These are phyloP conservation scores for Aspergillus glaucus DNA, from an alignment of 2,329 filamentous ascomycete genomes.

Conservation along the genomic window DNA sequence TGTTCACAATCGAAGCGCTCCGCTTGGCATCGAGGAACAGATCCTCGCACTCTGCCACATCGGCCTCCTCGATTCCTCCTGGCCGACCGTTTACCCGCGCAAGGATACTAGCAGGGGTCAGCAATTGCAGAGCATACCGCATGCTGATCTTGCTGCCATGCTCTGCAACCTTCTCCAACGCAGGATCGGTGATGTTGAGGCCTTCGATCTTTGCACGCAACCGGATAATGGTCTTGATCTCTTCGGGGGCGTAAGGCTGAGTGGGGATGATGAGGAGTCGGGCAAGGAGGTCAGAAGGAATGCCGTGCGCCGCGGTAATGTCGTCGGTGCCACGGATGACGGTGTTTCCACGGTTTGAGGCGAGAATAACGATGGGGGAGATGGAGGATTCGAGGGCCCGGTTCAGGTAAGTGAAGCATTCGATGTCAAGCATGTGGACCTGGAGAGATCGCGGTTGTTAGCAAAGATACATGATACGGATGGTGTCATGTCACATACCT, in stretches of 20 bases:
- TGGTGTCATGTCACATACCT: conserved; percentile 52
- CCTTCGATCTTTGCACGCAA: conserved; percentile 77
- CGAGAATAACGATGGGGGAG: conserved; percentile 93
- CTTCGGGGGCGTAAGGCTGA: conserved; percentile 75
- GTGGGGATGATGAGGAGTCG: conserved; percentile 95
- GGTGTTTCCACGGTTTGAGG: conserved; percentile 91
- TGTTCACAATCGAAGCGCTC: conserved; percentile 65
- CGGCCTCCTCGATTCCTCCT: conserved; percentile 65
- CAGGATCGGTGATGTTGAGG: conserved; percentile 70
- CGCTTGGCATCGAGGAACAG: conserved; percentile 76
- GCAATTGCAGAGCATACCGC: conserved; percentile 84
- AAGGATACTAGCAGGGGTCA: conserved; percentile 85
- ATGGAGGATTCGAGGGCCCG: conserved; percentile 93
- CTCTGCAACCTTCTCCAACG: conserved; percentile 78
- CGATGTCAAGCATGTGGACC: conserved; percentile 99
- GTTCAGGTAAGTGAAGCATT: conserved; percentile 98
- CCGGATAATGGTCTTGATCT: conserved; percentile 88
- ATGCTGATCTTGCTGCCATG: conserved; percentile 85
- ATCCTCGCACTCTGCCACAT: conserved; percentile 75
- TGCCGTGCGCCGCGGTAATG: conserved; percentile 80
- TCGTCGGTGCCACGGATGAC: conserved; percentile 80
- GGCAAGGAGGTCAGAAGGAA: conserved; percentile 87
- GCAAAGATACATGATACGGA: neutral
- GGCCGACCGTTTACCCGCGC: conserved; percentile 74
- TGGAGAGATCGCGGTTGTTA: conserved; percentile 27